Conservation (phyloP, 78 protist genomes). For the Dictyostelium capitatum region DNA sequence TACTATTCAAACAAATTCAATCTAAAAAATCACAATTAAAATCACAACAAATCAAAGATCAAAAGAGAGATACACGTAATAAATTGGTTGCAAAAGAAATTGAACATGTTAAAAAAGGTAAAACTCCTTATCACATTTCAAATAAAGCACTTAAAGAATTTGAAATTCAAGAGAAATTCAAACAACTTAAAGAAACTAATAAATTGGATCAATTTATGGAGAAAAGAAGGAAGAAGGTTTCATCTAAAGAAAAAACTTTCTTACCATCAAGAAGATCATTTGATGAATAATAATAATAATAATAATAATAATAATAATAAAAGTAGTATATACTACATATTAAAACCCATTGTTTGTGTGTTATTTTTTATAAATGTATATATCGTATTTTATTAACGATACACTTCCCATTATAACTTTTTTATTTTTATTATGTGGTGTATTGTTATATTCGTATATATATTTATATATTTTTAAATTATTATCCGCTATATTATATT, state of each 20-base stretch:
- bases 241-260: slow-evolving; percentile 20
- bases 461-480: no score
- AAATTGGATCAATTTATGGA: slow-evolving; percentile 68
- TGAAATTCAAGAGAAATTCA: slow-evolving; percentile 58
- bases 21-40: slow-evolving; percentile 38
- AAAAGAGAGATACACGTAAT: slow-evolving; percentile 32
- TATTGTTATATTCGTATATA: no score
- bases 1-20: slow-evolving; percentile 32
- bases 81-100: slow-evolving; percentile 22
- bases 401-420: no score
- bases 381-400: no score
- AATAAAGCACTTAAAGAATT: slow-evolving; percentile 28
- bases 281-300: background rate
- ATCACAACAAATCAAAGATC: slow-evolving; percentile 39
- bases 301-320: background rate
- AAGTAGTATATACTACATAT: no score
- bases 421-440: no score
- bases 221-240: slow-evolving; percentile 37
- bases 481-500: no score
- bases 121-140: slow-evolving; percentile 47
- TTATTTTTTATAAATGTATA: no score
- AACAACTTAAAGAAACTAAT: slow-evolving; percentile 30
- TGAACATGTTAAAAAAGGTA: slow-evolving; percentile 53
- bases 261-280: slow-evolving; percentile 37
- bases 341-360: no score